Conservation (phyloP, 768 basidiomycete species). For the Podaxis sp. region DNA sequence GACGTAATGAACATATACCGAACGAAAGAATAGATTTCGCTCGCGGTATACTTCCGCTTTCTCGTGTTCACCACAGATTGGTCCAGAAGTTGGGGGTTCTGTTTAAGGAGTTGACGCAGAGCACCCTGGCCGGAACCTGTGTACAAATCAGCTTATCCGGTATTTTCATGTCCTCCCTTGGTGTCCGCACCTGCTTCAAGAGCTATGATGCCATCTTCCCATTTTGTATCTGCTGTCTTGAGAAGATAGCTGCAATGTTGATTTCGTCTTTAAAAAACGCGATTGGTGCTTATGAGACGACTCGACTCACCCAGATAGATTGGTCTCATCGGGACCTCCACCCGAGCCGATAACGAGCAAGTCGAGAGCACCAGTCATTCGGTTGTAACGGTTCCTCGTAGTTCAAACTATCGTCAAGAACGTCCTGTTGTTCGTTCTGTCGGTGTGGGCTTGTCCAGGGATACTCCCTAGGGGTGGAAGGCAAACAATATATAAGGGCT, state of each 20-base stretch:
- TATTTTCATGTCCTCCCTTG: not conserved
- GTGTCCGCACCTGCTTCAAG: constrained; percentile 75
- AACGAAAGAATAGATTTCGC: constrained; percentile 52
- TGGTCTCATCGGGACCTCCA: constrained; percentile 87
- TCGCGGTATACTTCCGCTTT: constrained; percentile 29
- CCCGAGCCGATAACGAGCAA: constrained; percentile 77
- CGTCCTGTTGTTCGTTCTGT: constrained; percentile 5
- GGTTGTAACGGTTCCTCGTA: not conserved
- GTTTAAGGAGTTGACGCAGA: constrained; percentile 52
- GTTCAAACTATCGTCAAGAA: not conserved
- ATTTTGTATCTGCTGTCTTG: constrained; percentile 60
- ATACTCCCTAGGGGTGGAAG: not conserved
- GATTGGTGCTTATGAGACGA: constrained; percentile 10
- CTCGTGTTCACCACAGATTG: constrained; percentile 21
- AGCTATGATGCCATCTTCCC: constrained; percentile 80
- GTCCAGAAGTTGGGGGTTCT: constrained; percentile 51
- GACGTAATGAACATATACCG: constrained; percentile 28
- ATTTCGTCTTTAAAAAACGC: constrained; percentile 11
- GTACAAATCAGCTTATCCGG: not conserved
- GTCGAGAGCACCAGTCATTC: constrained; percentile 51
- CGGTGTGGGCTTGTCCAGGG: not conserved
- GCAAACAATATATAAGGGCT: not conserved
- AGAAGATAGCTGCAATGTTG: constrained; percentile 68
- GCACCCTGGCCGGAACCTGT: constrained; percentile 86
- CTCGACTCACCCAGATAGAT: constrained; percentile 73